Conservation (phyloP, 768 basidiomycete species). For the Jaapia argillacea region DNA sequence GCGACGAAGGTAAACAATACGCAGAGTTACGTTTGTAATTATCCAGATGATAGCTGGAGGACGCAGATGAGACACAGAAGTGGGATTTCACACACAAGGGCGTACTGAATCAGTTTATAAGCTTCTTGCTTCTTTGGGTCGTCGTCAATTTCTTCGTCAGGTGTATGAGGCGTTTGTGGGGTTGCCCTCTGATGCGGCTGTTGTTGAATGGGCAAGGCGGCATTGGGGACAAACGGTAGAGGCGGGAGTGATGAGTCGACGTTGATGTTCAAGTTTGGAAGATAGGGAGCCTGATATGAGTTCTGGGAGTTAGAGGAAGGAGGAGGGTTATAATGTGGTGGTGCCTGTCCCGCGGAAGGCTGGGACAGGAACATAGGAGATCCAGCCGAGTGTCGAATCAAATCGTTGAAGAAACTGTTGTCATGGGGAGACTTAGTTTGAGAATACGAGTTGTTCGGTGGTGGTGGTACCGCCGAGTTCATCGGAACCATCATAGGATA, state of each 20-base stretch:
- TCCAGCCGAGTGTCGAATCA: conserved; percentile 33
- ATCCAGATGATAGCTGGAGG: conserved; percentile 80
- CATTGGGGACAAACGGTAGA: conserved; percentile 30
- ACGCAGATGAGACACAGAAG: not conserved
- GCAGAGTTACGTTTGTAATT: conserved; percentile 80
- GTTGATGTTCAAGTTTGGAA: conserved; percentile 47
- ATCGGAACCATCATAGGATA: conserved; percentile 54
- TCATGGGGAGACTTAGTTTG: conserved; percentile 41
- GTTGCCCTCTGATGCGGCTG: conserved; percentile 19
- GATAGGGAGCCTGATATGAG: conserved; percentile 32
- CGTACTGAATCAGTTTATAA: conserved; percentile 72
- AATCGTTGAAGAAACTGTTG: conserved; percentile 45
- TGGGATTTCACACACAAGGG: conserved; percentile 3
- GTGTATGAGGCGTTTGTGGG: not conserved
- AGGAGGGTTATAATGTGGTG: conserved; percentile 24
- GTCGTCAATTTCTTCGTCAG: conserved; percentile 34
- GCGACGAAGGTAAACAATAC: conserved; percentile 81
- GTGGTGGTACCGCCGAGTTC: conserved; percentile 27
- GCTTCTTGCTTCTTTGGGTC: conserved; percentile 74
- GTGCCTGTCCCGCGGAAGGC: conserved; percentile 25
- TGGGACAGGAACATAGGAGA: conserved; percentile 50
- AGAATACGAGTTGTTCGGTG: conserved; percentile 25
- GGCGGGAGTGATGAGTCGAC: conserved; percentile 44
- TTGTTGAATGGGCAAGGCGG: conserved; percentile 19
- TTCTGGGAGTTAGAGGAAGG: conserved; percentile 11